Percentiles rank a stretch among this genome's conserved stretches.
These are phyloP conservation scores for Starmerella stellata DNA, from an alignment of 805 yeast genomes.

Conservation along the genomic window DNA sequence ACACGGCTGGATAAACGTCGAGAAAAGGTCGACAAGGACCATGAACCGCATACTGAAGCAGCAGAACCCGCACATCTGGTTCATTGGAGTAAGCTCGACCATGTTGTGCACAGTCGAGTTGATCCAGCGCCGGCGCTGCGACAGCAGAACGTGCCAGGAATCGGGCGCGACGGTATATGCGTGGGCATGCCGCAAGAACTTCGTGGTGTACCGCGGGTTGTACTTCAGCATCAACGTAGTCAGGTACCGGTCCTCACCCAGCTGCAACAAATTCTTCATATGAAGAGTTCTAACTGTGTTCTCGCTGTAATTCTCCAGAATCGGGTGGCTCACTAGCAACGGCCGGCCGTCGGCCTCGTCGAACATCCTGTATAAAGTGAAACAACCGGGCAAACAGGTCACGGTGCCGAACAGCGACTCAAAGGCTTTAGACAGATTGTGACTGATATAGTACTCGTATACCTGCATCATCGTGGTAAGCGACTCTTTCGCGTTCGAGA, in stretches of 20 bases:
- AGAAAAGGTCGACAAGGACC: slow-evolving; percentile 37
- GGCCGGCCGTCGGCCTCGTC: slow-evolving; percentile 41
- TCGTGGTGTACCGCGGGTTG: slow-evolving; percentile 38
- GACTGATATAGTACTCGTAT: slow-evolving; percentile 46
- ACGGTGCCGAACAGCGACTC: slow-evolving; percentile 46
- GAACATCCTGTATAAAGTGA: slow-evolving; percentile 38
- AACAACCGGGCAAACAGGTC: slow-evolving; percentile 51
- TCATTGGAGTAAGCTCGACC: slow-evolving; percentile 40
- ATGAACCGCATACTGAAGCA: slow-evolving; percentile 47
- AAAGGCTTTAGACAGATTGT: slow-evolving; percentile 45
- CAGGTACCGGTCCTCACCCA: slow-evolving; percentile 45
- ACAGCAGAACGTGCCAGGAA: slow-evolving; percentile 36
- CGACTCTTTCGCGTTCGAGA: slow-evolving; percentile 33
- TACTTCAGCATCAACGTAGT: slow-evolving; percentile 39
- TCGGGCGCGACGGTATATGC: slow-evolving; percentile 47
- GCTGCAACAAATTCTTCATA: slow-evolving; percentile 38
- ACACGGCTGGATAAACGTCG: slow-evolving; percentile 44
- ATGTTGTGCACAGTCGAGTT: slow-evolving; percentile 48
- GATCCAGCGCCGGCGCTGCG: slow-evolving; percentile 54
- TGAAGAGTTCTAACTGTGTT: slow-evolving; percentile 42
- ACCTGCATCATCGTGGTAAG: slow-evolving; percentile 47
- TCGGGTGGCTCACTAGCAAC: slow-evolving; percentile 40
- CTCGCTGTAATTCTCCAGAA: slow-evolving; percentile 38
- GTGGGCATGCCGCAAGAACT: slow-evolving; percentile 39
- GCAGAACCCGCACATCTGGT: slow-evolving; percentile 47